phyloP scores from a whole-genome alignment of 768 basidiomycete genomes.

The Lactarius indigo region DNA sequence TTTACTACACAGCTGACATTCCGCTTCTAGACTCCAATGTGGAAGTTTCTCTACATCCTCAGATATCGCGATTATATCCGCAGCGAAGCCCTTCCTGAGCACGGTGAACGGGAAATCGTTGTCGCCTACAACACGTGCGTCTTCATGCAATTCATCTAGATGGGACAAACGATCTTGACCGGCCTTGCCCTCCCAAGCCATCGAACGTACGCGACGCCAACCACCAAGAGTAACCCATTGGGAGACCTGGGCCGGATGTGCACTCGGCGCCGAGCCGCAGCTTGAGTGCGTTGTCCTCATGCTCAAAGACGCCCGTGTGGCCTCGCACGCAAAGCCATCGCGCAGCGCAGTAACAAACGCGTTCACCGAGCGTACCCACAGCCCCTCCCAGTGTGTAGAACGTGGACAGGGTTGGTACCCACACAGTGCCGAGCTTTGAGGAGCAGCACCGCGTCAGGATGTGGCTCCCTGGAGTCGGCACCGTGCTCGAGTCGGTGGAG shows the following conservation, averaged over 20 bases:
- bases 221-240: conserved; percentile 58
- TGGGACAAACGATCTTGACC: conserved; percentile 30
- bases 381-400: conserved; percentile 36
- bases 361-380: conserved; percentile 38
- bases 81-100: conserved; percentile 52
- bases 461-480: conserved; percentile 26
- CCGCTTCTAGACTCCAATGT: conserved; percentile 43
- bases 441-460: conserved; percentile 6
- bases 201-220: conserved; percentile 51
- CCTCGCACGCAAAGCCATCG: conserved; percentile 52
- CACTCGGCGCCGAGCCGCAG: conserved; percentile 51
- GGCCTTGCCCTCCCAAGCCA: conserved; percentile 37
- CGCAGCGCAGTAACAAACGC: conserved; percentile 47
- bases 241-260: conserved; percentile 48
- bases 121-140: conserved; percentile 37
- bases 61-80: conserved; percentile 41
- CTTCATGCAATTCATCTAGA: conserved; percentile 31
- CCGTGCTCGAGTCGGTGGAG: conserved; percentile 58
- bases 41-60: conserved; percentile 38
- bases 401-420: conserved; percentile 58
- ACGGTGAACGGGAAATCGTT: conserved; percentile 55
- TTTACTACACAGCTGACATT: conserved; percentile 59
- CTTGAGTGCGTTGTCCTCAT: conserved; percentile 59
- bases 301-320: conserved; percentile 61
- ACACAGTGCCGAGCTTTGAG: conserved; percentile 36